phyloP scores from a whole-genome alignment of 768 basidiomycete genomes.

The Trametes villosa region DNA sequence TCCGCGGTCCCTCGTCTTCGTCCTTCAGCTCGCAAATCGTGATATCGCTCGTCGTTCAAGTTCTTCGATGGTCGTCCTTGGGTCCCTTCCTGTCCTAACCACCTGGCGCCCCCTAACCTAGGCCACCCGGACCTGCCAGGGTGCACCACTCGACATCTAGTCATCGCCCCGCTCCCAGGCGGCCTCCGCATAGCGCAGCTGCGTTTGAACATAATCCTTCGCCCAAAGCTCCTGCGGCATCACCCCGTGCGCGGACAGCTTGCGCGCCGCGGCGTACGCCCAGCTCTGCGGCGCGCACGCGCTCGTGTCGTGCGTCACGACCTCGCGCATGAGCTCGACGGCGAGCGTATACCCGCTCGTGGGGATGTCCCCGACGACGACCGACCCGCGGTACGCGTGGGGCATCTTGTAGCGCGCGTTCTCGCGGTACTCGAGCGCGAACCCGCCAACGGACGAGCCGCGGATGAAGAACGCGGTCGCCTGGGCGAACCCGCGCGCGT shows the following conservation, averaged over 20 bases:
- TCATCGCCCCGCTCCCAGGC: conserved; percentile 11
- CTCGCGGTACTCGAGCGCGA: background rate
- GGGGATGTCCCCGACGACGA: background rate
- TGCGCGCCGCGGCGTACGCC: conserved; percentile 3
- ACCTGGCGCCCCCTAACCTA: too few species aligned
- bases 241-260: background rate
- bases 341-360: background rate
- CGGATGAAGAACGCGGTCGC: conserved; percentile 15
- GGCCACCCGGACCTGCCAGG: too few species aligned
- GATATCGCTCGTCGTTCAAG: too few species aligned
- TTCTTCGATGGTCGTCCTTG: too few species aligned
- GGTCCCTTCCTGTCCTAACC: too few species aligned
- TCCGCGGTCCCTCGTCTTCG: too few species aligned
- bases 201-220: background rate
- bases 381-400: background rate
- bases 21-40: too few species aligned
- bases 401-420: background rate
- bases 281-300: background rate
- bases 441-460: background rate
- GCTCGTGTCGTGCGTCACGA: background rate
- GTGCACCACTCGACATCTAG: too few species aligned
- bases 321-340: background rate
- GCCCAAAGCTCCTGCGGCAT: background rate
- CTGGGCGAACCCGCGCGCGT: background rate
- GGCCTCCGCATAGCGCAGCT: background rate